Percentiles rank a stretch among this genome's conserved stretches.
Evolutionary conservation across 2,329 filamentous ascomycete genomes (phyloP).

Genomic region (Domatiomyces catenatus): DNA sequence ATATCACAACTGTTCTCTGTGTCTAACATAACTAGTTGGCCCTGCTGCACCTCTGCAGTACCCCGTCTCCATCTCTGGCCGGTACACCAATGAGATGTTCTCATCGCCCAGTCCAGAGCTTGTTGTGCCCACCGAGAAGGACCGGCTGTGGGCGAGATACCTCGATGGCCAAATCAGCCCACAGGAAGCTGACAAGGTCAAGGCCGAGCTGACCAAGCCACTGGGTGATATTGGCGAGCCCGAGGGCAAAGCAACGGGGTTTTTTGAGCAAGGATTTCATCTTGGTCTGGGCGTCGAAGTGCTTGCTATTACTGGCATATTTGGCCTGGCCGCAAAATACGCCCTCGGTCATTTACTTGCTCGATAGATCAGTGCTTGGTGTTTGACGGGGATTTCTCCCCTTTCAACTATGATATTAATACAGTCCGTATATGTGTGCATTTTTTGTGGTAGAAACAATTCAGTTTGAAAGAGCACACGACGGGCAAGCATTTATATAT

Average conservation of each 20-base stretch:
- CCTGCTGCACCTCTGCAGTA: constrained; percentile 4
- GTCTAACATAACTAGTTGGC: constrained; percentile 17
- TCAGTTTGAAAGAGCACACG: no score
- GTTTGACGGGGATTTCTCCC: background rate
- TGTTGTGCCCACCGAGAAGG: constrained; percentile 15
- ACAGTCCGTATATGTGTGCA: background rate
- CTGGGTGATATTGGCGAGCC: constrained; percentile 24
- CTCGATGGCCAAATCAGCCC: background rate
- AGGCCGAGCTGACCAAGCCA: constrained; percentile 14
- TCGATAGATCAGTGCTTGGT: background rate
- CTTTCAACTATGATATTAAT: background rate
- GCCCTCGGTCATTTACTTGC: background rate
- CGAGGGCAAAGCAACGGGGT: constrained; percentile 26
- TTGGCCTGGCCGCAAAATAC: background rate
- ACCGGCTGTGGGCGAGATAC: constrained; percentile 6
- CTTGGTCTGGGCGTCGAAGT: background rate
- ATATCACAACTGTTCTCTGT: no score
- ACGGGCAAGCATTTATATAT: background rate
- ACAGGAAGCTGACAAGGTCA: constrained; percentile 7
- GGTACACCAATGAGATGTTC: constrained; percentile 33
- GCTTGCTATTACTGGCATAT: background rate
- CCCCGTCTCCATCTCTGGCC: constrained; percentile 9
- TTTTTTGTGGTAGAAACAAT: background rate
- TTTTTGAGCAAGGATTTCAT: constrained; percentile 36
- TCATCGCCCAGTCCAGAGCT: constrained; percentile 31